A percentile compares a stretch with the other conserved stretches of the same genome.
These are phyloP conservation scores for Xylariaceae sp. DNA, from an alignment of 2,329 filamentous ascomycete genomes.

Conservation along the genomic window DNA sequence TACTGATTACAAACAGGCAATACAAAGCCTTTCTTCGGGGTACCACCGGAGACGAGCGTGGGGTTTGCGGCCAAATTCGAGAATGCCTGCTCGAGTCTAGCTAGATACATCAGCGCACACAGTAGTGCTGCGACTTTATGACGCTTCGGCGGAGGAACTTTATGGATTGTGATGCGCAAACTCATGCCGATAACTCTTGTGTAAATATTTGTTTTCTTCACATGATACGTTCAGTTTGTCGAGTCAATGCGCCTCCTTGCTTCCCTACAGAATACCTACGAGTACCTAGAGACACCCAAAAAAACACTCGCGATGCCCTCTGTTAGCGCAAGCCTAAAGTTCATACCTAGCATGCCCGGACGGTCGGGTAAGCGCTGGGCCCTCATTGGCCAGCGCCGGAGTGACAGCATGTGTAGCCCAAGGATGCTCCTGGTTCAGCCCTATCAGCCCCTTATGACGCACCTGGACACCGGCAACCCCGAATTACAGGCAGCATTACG, in stretches of 20 bases:
- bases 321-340: not conserved
- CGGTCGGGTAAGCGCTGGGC: not conserved
- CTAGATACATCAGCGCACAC: constrained; percentile 4
- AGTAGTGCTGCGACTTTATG: not conserved
- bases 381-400: constrained; percentile 3
- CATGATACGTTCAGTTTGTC: not conserved
- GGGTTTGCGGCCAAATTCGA: constrained; percentile 7
- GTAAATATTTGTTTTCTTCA: not conserved
- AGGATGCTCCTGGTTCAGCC: constrained; percentile 17
- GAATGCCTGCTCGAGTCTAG: constrained; percentile 4
- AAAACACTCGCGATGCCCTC: not conserved
- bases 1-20: not conserved
- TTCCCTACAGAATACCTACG: no score
- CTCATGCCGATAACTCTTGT: not conserved
- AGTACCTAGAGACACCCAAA: no score
- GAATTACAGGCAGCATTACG: constrained; percentile 13
- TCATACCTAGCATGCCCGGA: not conserved
- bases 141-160: not conserved
- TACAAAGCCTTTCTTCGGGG: not conserved
- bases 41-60: constrained; percentile 7
- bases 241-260: no score
- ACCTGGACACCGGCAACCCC: constrained; percentile 20
- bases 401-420: not conserved
- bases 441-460: constrained; percentile 22
- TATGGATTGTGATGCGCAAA: not conserved